phyloP scores from a whole-genome alignment of 2,329 filamentous ascomycete species.

The Fusarium coicis region DNA sequence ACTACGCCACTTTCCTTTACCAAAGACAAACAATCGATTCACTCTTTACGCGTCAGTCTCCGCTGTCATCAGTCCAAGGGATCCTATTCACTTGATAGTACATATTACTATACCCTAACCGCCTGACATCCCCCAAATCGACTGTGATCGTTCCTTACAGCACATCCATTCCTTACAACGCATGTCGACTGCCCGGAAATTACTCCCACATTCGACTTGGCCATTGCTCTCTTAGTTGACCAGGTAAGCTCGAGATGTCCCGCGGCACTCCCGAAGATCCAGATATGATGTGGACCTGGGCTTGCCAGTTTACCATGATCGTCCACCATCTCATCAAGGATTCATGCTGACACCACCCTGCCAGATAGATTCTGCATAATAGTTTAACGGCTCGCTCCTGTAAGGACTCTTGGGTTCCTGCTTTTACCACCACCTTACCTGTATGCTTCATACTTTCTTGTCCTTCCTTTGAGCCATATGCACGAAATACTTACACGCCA shows the following conservation, averaged over 20 bases:
- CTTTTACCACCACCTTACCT: slow-evolving; percentile 60
- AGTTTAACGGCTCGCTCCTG: slow-evolving; percentile 41
- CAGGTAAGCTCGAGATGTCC: slow-evolving; percentile 45
- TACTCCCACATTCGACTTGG: slow-evolving; percentile 45
- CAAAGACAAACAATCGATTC: slow-evolving; percentile 23
- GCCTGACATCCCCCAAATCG: slow-evolving; percentile 26
- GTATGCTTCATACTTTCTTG: slow-evolving; percentile 55
- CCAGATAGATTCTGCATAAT: slow-evolving; percentile 41
- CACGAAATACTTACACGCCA: slow-evolving; percentile 40
- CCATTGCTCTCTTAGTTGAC: slow-evolving; percentile 45
- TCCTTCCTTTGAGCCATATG: slow-evolving; percentile 37
- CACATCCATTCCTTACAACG: slow-evolving; percentile 38
- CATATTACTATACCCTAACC: slow-evolving; percentile 36
- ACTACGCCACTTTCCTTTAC: slow-evolving; percentile 43
- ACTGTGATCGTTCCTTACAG: slow-evolving; percentile 38
- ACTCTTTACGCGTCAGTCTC: slow-evolving; percentile 27
- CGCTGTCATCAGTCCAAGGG: slow-evolving; percentile 25
- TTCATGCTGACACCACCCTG: slow-evolving; percentile 45
- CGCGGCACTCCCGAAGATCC: slow-evolving; percentile 47
- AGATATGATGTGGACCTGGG: slow-evolving; percentile 45
- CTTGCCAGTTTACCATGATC: slow-evolving; percentile 39
- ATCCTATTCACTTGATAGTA: slow-evolving; percentile 34
- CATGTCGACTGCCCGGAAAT: slow-evolving; percentile 45
- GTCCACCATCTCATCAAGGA: slow-evolving; percentile 30
- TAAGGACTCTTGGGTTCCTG: slow-evolving; percentile 53